Percentiles rank a stretch among this genome's conserved stretches.
Evolutionary conservation across 192 early-diverging fungal genomes (phyloP).

Genomic region (Backusella mclennaniae): DNA sequence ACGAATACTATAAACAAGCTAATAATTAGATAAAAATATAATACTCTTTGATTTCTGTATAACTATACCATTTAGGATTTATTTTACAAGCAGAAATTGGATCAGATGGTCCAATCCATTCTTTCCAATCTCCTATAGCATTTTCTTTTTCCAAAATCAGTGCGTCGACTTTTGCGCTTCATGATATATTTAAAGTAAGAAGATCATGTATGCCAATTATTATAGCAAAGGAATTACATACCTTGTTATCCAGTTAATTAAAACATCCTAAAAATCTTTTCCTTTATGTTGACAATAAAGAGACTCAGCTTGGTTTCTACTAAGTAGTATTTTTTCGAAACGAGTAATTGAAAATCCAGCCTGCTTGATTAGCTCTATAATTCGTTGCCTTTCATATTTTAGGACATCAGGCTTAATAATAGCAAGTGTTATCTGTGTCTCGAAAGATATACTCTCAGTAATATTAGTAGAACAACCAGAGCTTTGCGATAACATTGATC

Average conservation of each 20-base stretch:
- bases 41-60: not conserved
- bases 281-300: not conserved
- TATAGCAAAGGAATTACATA: not conserved
- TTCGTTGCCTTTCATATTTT: not conserved
- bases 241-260: slow-evolving; percentile 1
- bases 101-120: not conserved
- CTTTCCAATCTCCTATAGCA: not conserved
- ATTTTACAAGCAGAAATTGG: not conserved
- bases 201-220: not conserved
- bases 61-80: not conserved
- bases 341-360: not conserved
- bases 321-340: not conserved
- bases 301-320: not conserved
- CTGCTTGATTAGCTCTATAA: not conserved
- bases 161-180: not conserved
- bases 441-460: not conserved
- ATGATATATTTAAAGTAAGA: not conserved
- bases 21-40: not conserved
- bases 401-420: not conserved
- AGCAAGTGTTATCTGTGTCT: not conserved
- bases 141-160: not conserved
- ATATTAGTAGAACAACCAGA: not conserved
- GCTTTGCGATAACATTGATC: not conserved
- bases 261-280: not conserved
- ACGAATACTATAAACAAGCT: not conserved